Base-by-base conservation (phyloP, 352 stramenopile genomes). In the Pythium graminicola region DNA sequence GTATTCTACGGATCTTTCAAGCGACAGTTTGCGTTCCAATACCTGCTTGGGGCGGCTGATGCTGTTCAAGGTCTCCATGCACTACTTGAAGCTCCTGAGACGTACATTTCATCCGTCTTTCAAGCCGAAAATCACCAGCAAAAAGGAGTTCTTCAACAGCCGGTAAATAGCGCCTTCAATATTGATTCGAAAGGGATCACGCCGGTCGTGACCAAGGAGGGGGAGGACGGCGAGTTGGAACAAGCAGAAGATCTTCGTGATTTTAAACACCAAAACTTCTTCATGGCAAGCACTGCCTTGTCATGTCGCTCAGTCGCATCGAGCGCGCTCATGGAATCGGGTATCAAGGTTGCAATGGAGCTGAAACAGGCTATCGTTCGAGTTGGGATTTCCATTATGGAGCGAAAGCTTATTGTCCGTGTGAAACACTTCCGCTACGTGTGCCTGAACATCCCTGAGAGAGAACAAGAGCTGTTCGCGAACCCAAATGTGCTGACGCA, bases 351-450 rank as follows among this genome's bases (percentile, higher is more conserved):
- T 8, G 89, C 93, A 42, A 98, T 98, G 89, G 75, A 86, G 27
- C 72, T 99, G 43, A 97, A 99, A 67, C 81, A 93, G 44, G 89
- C 78, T 11, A 95, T 99, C 54, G 85, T 98, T 23, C 67, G 86
- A 7, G 95, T 97, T 8, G 95, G 92, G 4, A 82, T 97, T 11
- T 96, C 85, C 19, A 95, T 99, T 50, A 88, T 98, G 59, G 94
- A 98, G 48, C 86, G 95, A 10, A 96, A 96, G 54, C 84, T 93
- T 23, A 95, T 99, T 14, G 89, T 94, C 16, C 78, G 91, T 7
- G 86, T 98, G 10, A 97, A 95, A 61, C 93, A 98, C 66, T 98
- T 99, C 60, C 92, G 96, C 13, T 99, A 98, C 66, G 94, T 97
- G 5, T 98, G 96, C 49, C 62, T 98, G 19, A 86, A 93, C 31